Percentiles rank a stretch among this genome's conserved stretches.
These are phyloP conservation scores for Pichia kudriavzevii DNA, from an alignment of 1,139 yeast species.

Conservation along the genomic window DNA sequence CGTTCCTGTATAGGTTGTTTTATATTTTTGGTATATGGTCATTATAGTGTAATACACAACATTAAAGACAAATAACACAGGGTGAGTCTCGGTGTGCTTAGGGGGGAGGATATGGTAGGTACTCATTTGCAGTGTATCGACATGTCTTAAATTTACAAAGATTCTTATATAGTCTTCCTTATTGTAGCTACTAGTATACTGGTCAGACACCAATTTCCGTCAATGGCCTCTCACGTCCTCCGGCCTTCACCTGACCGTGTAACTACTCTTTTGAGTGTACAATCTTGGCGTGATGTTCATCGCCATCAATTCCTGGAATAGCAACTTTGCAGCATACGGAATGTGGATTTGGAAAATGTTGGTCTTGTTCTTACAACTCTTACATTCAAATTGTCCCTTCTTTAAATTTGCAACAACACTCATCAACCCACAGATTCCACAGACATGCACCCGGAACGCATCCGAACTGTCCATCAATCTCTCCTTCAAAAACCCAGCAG, in stretches of 20 bases:
- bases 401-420: slow-evolving; percentile 93
- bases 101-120: too few species aligned
- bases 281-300: slow-evolving; percentile 91
- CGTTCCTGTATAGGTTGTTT: too few species aligned
- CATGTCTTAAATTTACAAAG: too few species aligned
- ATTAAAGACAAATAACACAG: too few species aligned
- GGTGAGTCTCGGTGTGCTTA: too few species aligned
- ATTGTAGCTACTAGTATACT: too few species aligned
- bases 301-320: slow-evolving; percentile 98
- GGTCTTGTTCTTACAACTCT: slow-evolving; percentile 97
- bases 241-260: slow-evolving; percentile 23
- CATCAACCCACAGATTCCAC: slow-evolving; percentile 98
- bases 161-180: too few species aligned
- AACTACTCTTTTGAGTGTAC: slow-evolving; percentile 47
- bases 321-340: slow-evolving; percentile 93
- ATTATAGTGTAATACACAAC: too few species aligned
- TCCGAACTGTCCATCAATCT: slow-evolving; percentile 98
- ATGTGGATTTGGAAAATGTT: slow-evolving; percentile 95
- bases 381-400: slow-evolving; percentile 96
- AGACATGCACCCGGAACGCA: slow-evolving; percentile 95
- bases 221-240: too few species aligned
- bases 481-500: slow-evolving; percentile 95
- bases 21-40: too few species aligned
- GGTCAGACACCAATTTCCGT: too few species aligned
- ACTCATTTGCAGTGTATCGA: too few species aligned